Base-by-base conservation (phyloP, 768 basidiomycete species). In the Tulasnella calospora region DNA sequence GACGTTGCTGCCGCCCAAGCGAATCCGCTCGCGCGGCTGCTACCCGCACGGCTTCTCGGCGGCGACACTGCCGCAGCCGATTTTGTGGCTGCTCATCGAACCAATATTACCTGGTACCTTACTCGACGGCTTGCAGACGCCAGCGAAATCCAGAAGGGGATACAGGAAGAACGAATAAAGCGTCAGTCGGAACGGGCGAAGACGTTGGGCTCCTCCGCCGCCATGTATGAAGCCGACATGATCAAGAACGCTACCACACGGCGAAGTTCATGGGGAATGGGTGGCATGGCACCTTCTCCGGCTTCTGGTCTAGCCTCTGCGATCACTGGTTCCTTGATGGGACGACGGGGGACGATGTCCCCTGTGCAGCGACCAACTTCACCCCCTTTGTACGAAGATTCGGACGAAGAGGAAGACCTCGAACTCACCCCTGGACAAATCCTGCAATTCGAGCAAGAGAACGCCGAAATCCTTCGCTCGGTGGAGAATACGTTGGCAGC, bases 131-230 rank as follows among this genome's bases (percentile, higher is more conserved):
- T 99, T 47, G 88, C 95, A 0, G 90, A 93, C 80, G 89, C 92
- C 35, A 92, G 94, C 81, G 90, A 94, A 82, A 87, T 83, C 21
- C 92, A 97, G 81, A 92, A 92, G 81, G 91, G 94, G 80, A 89
- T 98, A 87, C 98, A 99, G 84, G 97, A 98, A 84, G 95, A 97
- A 83, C 91, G 98, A 72, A 89, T 96, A 76, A 92, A 91, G 83
- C 90, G 97, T 6, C 93, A 97, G 82, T 85, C 92, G 79, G 98
- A 99, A 83, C 88, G 94, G 79, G 90, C 92, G 17, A 89, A 89
- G 78, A 94, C 93, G 1, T 88, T 99, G 15, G 96, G 95, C 6
- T 93, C 93, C 8, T 88, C 88, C n/a, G 93, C 92, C 33, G 88
- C 89, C 51, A 88, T 89, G 76, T 93, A 92, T 81, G 88, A 86